Base-by-base conservation (phyloP, 768 basidiomycete genomes). In the Melanogaster broomeanus region DNA sequence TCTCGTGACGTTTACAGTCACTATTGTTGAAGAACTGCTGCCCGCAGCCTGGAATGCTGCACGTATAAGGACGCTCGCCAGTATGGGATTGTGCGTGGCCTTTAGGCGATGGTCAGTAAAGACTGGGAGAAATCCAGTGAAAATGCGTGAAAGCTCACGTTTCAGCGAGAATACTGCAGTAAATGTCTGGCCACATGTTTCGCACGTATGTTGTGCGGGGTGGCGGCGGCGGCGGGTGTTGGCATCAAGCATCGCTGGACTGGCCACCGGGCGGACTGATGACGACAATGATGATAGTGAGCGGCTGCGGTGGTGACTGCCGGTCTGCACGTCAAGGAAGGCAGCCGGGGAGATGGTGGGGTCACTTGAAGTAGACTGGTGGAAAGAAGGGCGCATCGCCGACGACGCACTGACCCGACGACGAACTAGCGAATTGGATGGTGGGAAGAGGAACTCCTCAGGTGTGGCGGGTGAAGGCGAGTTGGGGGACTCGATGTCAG, bases 1-100 rank as follows among this genome's bases (percentile, higher is more conserved):
- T 69, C 52, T 69, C 67, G 10, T 69, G 67, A 41, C 67, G 67
- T 38, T 64, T 69, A 49, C 67, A 71, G 18, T 69, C 67, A 11
- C 67, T 71, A 37, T 53, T 67, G 48, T 69, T 69, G 52, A 41
- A 69, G 42, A 69, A 69, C 15, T 55, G 57, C 34, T 69, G 67
- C 0, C 1, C 6, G 48, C 67, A 69, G 2, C 69, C 69, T 6
- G 56, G 42, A 28, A 71, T 43, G 4, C 31, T 4, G 58, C 67
- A 69, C 1, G 1, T 19, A 52, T 59, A 69, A 1, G 63, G 69
- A 2, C 60, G 59, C 19, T 59, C 53, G 15, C 67, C 67, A 15
- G 55, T 59, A 35, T 69, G 67, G 0, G 67, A 69, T 28, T 67
- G 69, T 6, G 0, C 3, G 18, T 69, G 69, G 13, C 67, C 67